phyloP scores from a whole-genome alignment of 345 rosid species.

The Nephelium lappaceum region DNA sequence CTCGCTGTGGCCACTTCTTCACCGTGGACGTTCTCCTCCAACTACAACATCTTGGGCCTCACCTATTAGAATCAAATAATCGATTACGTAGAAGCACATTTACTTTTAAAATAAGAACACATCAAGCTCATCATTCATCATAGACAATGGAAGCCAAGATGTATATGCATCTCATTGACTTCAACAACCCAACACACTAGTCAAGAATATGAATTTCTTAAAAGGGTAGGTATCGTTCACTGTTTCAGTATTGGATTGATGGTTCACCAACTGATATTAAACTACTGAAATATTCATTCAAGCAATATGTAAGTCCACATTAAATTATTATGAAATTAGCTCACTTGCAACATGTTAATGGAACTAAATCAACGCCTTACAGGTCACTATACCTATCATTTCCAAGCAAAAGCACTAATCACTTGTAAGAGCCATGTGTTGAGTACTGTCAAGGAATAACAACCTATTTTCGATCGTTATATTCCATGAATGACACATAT shows the following conservation, averaged over 20 bases:
- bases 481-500: too few relatives aligned
- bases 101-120: background rate
- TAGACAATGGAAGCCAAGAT: background rate
- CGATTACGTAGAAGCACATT: background rate
- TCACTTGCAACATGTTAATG: too few relatives aligned
- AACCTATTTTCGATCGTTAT: too few relatives aligned
- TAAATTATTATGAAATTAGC: too few relatives aligned
- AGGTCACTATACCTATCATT: too few relatives aligned
- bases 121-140: background rate
- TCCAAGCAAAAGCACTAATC: too few relatives aligned
- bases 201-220: background rate
- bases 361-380: too few relatives aligned
- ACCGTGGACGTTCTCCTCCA: background rate
- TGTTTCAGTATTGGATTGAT: background rate
- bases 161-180: background rate
- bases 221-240: background rate
- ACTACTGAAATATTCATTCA: too few relatives aligned
- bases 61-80: background rate
- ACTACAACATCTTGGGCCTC: background rate
- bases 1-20: too few relatives aligned
- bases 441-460: too few relatives aligned
- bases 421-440: too few relatives aligned
- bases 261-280: background rate
- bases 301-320: too few relatives aligned
- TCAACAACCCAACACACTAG: background rate